Evolutionary conservation across 179 eudicot species (phyloP).

Genomic region (Silene noctiflora): DNA sequence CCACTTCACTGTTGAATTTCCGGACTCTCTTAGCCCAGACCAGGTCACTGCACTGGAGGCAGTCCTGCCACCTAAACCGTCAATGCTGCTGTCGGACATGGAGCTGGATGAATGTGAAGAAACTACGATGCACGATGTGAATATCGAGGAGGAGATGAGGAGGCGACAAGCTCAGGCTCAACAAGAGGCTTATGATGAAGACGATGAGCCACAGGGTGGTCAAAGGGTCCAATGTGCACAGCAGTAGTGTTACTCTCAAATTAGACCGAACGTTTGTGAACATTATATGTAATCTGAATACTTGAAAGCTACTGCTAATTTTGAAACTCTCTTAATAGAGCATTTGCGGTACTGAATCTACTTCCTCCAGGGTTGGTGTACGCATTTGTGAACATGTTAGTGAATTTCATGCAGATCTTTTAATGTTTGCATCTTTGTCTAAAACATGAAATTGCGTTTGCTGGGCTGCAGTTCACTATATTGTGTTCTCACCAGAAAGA

Average conservation of each 20-base stretch:
- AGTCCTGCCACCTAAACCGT: constrained; percentile 45
- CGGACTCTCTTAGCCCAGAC: constrained; percentile 39
- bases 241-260: constrained; percentile 32
- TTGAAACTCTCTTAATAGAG: neutral
- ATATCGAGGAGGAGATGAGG: constrained; percentile 66
- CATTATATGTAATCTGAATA: neutral
- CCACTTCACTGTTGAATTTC: constrained; percentile 60
- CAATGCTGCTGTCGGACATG: constrained; percentile 45
- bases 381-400: no score
- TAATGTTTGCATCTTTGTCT: neutral
- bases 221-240: constrained; percentile 73
- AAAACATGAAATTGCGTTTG: no score
- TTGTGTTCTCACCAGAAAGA: no score
- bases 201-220: constrained; percentile 45
- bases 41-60: constrained; percentile 44
- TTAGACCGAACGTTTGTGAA: no score
- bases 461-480: no score
- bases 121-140: constrained; percentile 55
- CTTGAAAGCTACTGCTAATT: neutral
- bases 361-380: no score
- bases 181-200: constrained; percentile 61
- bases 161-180: constrained; percentile 52
- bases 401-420: no score
- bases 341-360: neutral
- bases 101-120: constrained; percentile 70